phyloP scores from a whole-genome alignment of 1,284 basidiomycete genomes.

The Cystobasidium sp. region DNA sequence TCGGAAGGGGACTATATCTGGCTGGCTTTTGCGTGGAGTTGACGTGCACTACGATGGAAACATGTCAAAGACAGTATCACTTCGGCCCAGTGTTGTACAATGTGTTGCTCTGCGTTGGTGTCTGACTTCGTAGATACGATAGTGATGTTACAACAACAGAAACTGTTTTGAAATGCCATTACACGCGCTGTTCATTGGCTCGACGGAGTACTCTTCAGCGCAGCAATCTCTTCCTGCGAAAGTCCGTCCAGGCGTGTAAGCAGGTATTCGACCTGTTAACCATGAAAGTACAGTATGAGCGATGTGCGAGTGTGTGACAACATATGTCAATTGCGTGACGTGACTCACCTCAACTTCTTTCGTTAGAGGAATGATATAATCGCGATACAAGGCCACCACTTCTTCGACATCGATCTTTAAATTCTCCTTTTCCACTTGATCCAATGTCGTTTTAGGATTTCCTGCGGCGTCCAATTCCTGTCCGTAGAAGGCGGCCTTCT shows the following conservation, averaged over 20 bases:
- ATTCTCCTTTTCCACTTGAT: constrained; percentile 45
- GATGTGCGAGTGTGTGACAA: neutral
- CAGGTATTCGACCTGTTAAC: constrained; percentile 82
- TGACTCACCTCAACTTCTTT: constrained; percentile 92
- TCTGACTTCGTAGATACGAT: no score
- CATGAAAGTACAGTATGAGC: neutral
- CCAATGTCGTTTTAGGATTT: constrained; percentile 56
- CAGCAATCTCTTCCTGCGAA: constrained; percentile 75
- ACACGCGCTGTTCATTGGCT: neutral
- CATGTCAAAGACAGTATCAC: no score
- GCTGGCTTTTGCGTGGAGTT: no score
- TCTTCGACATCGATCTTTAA: constrained; percentile 88
- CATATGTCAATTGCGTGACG: neutral
- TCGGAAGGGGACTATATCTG: neutral
- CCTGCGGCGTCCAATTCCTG: constrained; percentile 82
- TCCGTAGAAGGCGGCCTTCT: constrained; percentile 91
- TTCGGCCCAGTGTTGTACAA: no score
- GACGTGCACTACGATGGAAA: no score
- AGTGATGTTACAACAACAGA: no score
- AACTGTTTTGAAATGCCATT: no score
- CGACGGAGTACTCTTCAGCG: constrained; percentile 59
- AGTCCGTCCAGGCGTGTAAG: constrained; percentile 81
- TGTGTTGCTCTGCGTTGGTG: no score
- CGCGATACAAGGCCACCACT: constrained; percentile 89
- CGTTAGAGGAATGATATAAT: constrained; percentile 94